Evolutionary conservation across 2,329 filamentous ascomycete genomes (phyloP), one percentile per base, ranked within the genome.

Genomic region (Fusarium concolor): DNA sequence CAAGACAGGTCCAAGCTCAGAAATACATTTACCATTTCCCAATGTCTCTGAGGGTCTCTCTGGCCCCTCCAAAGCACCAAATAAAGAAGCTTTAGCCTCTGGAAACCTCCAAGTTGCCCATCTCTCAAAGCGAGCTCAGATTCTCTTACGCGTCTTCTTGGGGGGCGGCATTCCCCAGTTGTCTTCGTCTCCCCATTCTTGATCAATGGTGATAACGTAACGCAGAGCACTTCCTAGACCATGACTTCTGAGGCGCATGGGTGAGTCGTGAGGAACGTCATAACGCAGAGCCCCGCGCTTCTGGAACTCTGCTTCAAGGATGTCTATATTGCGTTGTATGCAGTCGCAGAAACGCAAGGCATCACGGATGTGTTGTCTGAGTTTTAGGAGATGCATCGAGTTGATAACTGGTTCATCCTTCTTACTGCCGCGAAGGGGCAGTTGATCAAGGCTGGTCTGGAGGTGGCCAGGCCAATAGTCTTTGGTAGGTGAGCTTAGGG

Each of bases 151-250:
- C 10, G 24, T 14, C 45, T 47, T 45, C 22, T 22, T 56, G 6
- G 20, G 3, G 6, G 38, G 46, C 7, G 61, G 61, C 41, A 52
- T 15, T 5, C 57, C 71, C 73, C 66, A 74, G 2, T 58, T 43
- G 9, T 33, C 46, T 14, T 56, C 39, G 6, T 43, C 56, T 2
- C 29, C 29, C 68, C 65, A 72, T 4, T 41, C 56, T 3, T 76
- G 68, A 9, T 73, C 65, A 11, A 68, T 41, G 5, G 44, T 20
- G 17, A 67, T 62, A 3, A 54, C 51, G 9, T 72, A 69, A 0
- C 50, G 41, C 7, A 77, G 51, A 1, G 71, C 70, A 26, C 75
- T 77, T 9, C 70, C 63, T 7, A 61, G 43, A 3, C 75, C 70
- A 3, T 29, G 47, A 44, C 68, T 75, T 43, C 71, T 72, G 12